phyloP scores from a whole-genome alignment of 805 yeast genomes.

The Candida verbasci region DNA sequence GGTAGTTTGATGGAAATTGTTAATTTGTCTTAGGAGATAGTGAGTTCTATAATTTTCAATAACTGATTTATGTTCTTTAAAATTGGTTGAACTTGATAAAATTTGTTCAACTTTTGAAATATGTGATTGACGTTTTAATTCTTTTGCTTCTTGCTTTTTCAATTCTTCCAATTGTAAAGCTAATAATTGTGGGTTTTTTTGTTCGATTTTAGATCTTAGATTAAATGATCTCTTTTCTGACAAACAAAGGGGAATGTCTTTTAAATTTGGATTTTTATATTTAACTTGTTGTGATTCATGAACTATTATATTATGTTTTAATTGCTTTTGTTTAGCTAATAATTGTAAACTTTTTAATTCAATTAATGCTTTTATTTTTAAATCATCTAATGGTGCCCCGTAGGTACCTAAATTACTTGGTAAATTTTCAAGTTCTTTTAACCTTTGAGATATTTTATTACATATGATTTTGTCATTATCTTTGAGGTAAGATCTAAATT shows the following conservation, averaged over 20 bases:
- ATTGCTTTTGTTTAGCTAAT: slow-evolving; percentile 63
- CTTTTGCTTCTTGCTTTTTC: slow-evolving; percentile 52
- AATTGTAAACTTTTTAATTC: slow-evolving; percentile 68
- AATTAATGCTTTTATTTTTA: slow-evolving; percentile 62
- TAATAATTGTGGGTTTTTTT: slow-evolving; percentile 68
- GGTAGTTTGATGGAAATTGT: slow-evolving; percentile 48
- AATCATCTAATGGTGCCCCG: slow-evolving; percentile 39
- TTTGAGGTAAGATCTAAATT: slow-evolving; percentile 22
- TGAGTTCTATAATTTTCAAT: slow-evolving; percentile 22
- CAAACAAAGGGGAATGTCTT: slow-evolving; percentile 50
- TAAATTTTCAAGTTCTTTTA: slow-evolving; percentile 56
- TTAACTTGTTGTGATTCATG: slow-evolving; percentile 54
- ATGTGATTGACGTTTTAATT: slow-evolving; percentile 49
- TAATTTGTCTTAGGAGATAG: slow-evolving; percentile 31
- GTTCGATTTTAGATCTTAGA: slow-evolving; percentile 63
- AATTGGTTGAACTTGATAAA: slow-evolving; percentile 22
- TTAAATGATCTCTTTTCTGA: slow-evolving; percentile 69
- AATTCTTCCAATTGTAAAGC: slow-evolving; percentile 75
- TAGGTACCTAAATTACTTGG: slow-evolving; percentile 70
- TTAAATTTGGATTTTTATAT: slow-evolving; percentile 46
- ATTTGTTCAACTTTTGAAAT: slow-evolving; percentile 40
- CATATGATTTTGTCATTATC: slow-evolving; percentile 59
- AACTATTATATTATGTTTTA: slow-evolving; percentile 58
- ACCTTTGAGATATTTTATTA: slow-evolving; percentile 52
- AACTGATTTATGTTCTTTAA: slow-evolving; percentile 16